Evolutionary conservation across 108 stramenopile species (phyloP), one percentile per base, ranked within the genome.

Genomic region (Asterionellopsis glacialis): DNA sequence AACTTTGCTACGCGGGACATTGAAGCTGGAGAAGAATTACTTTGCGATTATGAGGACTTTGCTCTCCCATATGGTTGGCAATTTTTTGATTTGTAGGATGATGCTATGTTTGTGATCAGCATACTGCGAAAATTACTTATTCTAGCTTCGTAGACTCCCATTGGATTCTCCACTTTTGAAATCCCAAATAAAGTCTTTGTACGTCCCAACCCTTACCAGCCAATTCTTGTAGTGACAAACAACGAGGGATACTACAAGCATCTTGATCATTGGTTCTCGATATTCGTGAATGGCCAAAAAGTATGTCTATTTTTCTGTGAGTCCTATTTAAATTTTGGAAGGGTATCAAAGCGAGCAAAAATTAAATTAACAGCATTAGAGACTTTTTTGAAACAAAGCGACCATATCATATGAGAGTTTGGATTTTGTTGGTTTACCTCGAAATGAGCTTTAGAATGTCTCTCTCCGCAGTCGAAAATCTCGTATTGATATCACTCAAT

Each of bases 121-220:
- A 48, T 48, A 48, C 9, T 33, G 33, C 7, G 33, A 33, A 48
- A 19, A 9, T 16, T 19, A 4, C 9, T 48, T 21, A 48, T 19
- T 48, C 47, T 9, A 48, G 5, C 21, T 48, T 48, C 5, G 47
- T 5, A 2, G 47, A 48, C 5, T 55, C 64, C 73, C 73, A 74
- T 52, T 74, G 64, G 28, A 57, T 43, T 52, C 65, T 45, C 57
- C 77, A 67, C 41, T 21, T 45, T 14, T 69, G 54, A 74, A 84
- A 91, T 18, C 90, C 90, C 16, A 91, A 59, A 55, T 91, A 87
- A 33, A 87, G 68, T 42, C 70, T 64, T 16, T 79, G 33, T 41
- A 80, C 54, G 57, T 87, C 85, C 90, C 90, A 91, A 2, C 84
- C 86, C 41, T 67, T 79, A 2, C 47, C 41, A 7, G 68, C 51